Evolutionary conservation across 495 filamentous ascomycete species (phyloP).

Genomic region (Lasiosphaeris hirsuta): DNA sequence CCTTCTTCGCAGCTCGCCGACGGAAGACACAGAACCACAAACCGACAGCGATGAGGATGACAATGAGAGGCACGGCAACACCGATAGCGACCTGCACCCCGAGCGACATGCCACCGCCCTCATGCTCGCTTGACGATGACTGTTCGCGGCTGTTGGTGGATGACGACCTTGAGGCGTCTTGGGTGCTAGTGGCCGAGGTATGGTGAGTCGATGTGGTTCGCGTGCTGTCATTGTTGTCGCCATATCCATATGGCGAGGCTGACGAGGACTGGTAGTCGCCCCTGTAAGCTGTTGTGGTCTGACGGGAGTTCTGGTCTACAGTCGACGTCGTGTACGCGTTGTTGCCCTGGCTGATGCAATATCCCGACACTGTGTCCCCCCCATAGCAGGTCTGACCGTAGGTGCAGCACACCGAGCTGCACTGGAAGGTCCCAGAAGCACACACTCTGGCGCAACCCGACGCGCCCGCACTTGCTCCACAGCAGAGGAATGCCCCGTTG

Average conservation of each 20-base stretch:
- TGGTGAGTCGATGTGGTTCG: no score
- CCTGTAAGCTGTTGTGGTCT: no score
- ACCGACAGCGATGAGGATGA: conserved; percentile 2
- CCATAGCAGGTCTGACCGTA: conserved; percentile 4
- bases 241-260: background rate
- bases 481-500: conserved; percentile 3
- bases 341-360: background rate
- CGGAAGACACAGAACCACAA: conserved; percentile 3
- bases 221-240: no score
- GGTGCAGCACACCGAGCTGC: conserved; percentile 7
- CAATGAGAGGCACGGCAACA: conserved; percentile 2
- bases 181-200: background rate
- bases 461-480: background rate
- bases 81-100: conserved; percentile 2
- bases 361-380: conserved; percentile 2
- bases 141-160: background rate
- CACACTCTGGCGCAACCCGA: background rate
- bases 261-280: background rate
- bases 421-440: conserved; percentile 2
- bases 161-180: background rate
- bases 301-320: no score
- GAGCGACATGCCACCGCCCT: background rate
- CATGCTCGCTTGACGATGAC: no score
- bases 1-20: background rate
- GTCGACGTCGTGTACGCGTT: background rate